These are phyloP conservation scores for Sarcodon sp. DNA, from an alignment of 768 basidiomycete genomes.

Conservation along the genomic window DNA sequence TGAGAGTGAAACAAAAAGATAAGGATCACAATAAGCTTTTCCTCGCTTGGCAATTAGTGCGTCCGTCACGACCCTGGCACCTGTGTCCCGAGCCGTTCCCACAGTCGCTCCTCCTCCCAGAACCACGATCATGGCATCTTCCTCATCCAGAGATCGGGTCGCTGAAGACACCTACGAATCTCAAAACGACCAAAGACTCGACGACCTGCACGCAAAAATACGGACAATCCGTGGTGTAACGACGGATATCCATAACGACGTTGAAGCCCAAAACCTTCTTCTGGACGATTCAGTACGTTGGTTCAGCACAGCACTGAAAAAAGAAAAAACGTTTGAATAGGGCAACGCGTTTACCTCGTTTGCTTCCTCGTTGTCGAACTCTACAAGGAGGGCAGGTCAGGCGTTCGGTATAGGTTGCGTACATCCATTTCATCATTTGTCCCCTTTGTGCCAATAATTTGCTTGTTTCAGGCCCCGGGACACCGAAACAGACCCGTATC, in stretches of 20 bases:
- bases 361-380: constrained; percentile 45
- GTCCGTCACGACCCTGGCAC: too few relatives aligned
- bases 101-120: background rate
- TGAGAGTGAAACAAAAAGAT: too few relatives aligned
- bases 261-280: constrained; percentile 69
- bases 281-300: constrained; percentile 62
- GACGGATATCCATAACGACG: constrained; percentile 76
- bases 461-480: constrained; percentile 28
- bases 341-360: constrained; percentile 58
- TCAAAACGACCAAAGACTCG: constrained; percentile 77
- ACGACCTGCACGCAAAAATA: constrained; percentile 77
- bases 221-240: constrained; percentile 82
- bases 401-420: constrained; percentile 45
- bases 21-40: too few relatives aligned
- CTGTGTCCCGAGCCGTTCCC: background rate
- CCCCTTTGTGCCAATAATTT: background rate
- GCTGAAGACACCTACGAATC: constrained; percentile 69
- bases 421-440: background rate
- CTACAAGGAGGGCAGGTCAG: constrained; percentile 56
- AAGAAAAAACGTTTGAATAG: constrained; percentile 20
- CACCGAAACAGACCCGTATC: constrained; percentile 57
- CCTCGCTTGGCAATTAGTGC: too few relatives aligned
- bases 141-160: constrained; percentile 19
- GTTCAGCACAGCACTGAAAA: background rate
- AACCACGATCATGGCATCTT: constrained; percentile 1